Percentiles rank a stretch among this genome's conserved stretches.
phyloP scores from a whole-genome alignment of 768 basidiomycete genomes.

The Cantharellus cinnabarinus region DNA sequence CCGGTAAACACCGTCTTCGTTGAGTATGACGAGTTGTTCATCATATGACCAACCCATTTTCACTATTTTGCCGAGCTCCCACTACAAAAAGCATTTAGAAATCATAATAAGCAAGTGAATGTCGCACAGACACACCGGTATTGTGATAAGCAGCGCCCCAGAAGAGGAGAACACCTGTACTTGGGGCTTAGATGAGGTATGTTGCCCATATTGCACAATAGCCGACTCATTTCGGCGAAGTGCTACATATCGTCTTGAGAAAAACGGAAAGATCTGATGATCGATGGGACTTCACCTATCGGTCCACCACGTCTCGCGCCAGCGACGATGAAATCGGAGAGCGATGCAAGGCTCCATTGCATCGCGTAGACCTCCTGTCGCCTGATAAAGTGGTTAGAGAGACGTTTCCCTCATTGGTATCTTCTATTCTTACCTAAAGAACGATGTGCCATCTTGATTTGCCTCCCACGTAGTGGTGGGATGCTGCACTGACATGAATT shows the following conservation, averaged over 20 bases:
- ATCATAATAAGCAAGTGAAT: not conserved
- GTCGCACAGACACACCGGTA: slow-evolving; percentile 12
- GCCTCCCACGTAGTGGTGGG: slow-evolving; percentile 78
- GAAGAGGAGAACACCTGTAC: slow-evolving; percentile 77
- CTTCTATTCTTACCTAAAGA: slow-evolving; percentile 34
- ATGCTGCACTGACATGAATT: slow-evolving; percentile 18
- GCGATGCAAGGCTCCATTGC: slow-evolving; percentile 53
- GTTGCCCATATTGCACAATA: slow-evolving; percentile 46
- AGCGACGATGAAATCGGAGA: slow-evolving; percentile 60
- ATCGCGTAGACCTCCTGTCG: slow-evolving; percentile 68
- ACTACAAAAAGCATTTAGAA: slow-evolving; percentile 26
- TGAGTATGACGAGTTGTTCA: slow-evolving; percentile 64
- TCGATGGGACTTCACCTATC: slow-evolving; percentile 35
- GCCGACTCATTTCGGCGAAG: slow-evolving; percentile 73
- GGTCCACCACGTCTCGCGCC: slow-evolving; percentile 80
- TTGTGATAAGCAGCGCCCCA: slow-evolving; percentile 32
- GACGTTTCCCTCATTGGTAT: not conserved
- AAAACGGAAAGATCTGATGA: not conserved
- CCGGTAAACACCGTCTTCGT: slow-evolving; percentile 83
- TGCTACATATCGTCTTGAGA: slow-evolving; percentile 26
- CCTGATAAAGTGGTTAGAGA: slow-evolving; percentile 7
- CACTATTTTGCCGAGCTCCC: slow-evolving; percentile 74
- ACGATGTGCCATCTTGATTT: slow-evolving; percentile 69
- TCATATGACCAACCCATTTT: slow-evolving; percentile 44
- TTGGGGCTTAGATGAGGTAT: slow-evolving; percentile 50